Conservation (phyloP, 108 stramenopile genomes). For the Nitzschia sp. region DNA sequence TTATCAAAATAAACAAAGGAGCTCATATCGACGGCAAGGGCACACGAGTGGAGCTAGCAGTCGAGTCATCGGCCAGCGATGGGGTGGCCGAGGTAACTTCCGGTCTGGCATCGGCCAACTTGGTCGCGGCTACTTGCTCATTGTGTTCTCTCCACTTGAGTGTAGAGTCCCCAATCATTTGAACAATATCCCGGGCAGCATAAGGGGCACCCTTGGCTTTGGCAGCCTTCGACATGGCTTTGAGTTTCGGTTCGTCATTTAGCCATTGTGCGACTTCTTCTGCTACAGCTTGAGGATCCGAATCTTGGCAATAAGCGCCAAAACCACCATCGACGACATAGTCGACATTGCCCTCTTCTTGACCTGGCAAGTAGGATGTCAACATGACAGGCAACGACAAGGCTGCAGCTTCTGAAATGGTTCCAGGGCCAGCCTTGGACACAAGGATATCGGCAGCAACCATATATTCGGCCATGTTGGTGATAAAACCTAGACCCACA, state of each 20-base stretch:
- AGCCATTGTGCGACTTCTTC: constrained; percentile 78
- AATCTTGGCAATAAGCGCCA: constrained; percentile 71
- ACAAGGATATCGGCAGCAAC: constrained; percentile 92
- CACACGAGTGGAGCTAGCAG: too few relatives aligned
- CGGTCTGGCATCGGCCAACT: too few relatives aligned
- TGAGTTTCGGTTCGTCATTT: constrained; percentile 54
- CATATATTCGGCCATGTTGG: constrained; percentile 97
- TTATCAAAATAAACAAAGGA: too few relatives aligned
- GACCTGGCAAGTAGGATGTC: constrained; percentile 85
- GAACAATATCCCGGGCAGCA: constrained; percentile 83
- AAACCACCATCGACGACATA: constrained; percentile 81
- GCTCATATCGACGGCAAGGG: too few relatives aligned
- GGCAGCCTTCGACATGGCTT: constrained; percentile 63
- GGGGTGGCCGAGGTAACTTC: neutral
- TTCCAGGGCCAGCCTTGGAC: constrained; percentile 98
- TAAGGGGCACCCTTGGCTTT: constrained; percentile 65
- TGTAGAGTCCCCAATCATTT: constrained; percentile 76
- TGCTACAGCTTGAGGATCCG: constrained; percentile 72
- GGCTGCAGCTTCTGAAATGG: constrained; percentile 96
- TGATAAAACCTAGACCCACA: constrained; percentile 87
- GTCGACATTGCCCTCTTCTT: constrained; percentile 91
- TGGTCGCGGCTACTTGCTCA: constrained; percentile 32
- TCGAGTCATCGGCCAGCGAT: too few relatives aligned
- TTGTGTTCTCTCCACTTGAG: constrained; percentile 67
- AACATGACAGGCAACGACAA: constrained; percentile 94